Evolutionary conservation across 345 rosid species (phyloP).

Genomic region (Eucalyptus pauciflora): DNA sequence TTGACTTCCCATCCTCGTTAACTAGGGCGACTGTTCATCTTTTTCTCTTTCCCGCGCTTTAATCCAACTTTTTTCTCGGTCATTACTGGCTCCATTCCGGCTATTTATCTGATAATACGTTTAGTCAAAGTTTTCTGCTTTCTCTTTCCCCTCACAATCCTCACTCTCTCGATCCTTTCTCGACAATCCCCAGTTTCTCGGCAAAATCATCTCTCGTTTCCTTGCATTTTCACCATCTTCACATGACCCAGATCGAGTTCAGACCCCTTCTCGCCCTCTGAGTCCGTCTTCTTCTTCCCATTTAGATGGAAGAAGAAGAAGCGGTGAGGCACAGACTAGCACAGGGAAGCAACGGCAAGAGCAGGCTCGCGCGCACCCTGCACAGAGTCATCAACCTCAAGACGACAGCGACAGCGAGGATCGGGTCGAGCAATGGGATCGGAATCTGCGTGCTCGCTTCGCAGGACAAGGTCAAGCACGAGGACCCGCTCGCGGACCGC

Average conservation of each 20-base stretch:
- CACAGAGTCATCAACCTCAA: constrained; percentile 52
- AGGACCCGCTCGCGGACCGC: neutral
- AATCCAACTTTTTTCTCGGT: neutral
- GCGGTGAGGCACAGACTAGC: constrained; percentile 16
- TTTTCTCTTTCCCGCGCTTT: neutral
- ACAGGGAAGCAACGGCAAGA: constrained; percentile 8
- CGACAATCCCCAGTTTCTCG: neutral
- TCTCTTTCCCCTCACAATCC: neutral
- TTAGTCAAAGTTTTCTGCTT: constrained; percentile 30
- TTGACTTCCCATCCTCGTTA: neutral
- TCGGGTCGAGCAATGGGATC: constrained; percentile 18
- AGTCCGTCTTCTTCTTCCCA: neutral
- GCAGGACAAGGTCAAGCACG: constrained; percentile 28
- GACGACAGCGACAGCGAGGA: constrained; percentile 27
- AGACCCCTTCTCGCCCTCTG: neutral
- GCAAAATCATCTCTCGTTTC: neutral
- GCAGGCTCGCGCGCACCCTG: constrained; percentile 59
- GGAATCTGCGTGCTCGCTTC: constrained; percentile 62
- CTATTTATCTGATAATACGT: neutral
- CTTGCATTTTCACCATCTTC: neutral
- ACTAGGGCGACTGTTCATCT: neutral
- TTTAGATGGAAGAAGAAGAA: neutral
- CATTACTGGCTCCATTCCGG: constrained; percentile 2
- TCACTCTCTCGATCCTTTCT: neutral
- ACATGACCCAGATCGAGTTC: neutral